Evolutionary conservation across 2,329 filamentous ascomycete species (phyloP), one percentile per base, ranked within the genome.

Genomic region (Penicillium sp.): DNA sequence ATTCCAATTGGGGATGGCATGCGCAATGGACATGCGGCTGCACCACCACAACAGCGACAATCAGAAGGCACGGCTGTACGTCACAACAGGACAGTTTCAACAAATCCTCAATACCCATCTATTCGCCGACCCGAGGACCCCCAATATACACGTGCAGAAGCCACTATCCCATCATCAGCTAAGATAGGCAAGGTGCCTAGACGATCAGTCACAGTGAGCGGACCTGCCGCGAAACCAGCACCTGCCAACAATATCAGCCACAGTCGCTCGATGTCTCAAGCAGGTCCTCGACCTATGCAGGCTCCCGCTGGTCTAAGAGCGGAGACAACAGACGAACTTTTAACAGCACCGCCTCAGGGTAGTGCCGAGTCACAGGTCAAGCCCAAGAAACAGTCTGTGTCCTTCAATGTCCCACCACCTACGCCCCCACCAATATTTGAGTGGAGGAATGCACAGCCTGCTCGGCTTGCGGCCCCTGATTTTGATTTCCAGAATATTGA

Each of bases 381-480:
- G 45, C 60, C 64, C 6, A 71, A 70, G 49, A 62, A 65, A 45
- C 65, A 69, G 24, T 71, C 69, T 7, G 72, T 75, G 4, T 73
- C 72, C 1, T 75, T 75, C 56, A 67, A 73, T 52, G 67, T 74
- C 37, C 72, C 72, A 19, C 70, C 72, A 4, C 68, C 70, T n/a
- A 73, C 70, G 7, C 69, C 71, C 6, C 71, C 71, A 22, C 72
- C 71, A 6, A 58, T 72, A 24, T 68, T 68, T 17, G 86, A 90
- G 63, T 89, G 85, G 85, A 83, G 79, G 63, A 82, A 81, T 60
- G 83, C 77, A 7, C 80, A 78, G 0, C 75, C 83, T 31, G 84
- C 83, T 31, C 77, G 76, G 7, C 70, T 88, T 3, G 73, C 75
- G 0, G 77, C 78, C 2, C 64, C 73, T 1, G 69, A 86, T 44